Evolutionary conservation across 2,329 filamentous ascomycete species (phyloP), one percentile per base, ranked within the genome.

Genomic region (Claviceps digitariae): DNA sequence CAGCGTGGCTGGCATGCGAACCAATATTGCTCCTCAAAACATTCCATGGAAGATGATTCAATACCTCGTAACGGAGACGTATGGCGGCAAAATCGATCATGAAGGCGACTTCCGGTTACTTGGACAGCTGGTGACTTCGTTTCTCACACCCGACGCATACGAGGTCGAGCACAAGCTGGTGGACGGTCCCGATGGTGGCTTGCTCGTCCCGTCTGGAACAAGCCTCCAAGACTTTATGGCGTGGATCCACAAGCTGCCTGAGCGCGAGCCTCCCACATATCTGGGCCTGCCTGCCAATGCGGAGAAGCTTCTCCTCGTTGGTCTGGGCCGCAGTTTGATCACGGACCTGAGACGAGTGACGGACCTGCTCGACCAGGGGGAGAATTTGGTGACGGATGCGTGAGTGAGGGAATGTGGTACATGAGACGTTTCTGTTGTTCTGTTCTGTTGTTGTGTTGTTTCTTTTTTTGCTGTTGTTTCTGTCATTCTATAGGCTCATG

Each of bases 1-100:
- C 61, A 76, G 76, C 4, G 82, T 88, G 34, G 87, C 91, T 2
- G 82, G 86, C 60, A 89, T 86, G 59, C 84, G 93, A 55, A 91
- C 89, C 56, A 98, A 98, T 67, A 84, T 98, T 60, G 89, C 90
- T 2, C 93, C 93, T 4, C 81, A 86, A 63, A 95, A 94, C 64
- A 87, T 98, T 21, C 94, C 93, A 1, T 98, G 93, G 93, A 86
- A 94, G 54, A 90, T 98, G 81, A 84, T 98, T 57, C 84, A 89
- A 56, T 90, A 86, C 52, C 79, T 98, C 17, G 79, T 98, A 54
- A 87, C 86, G 1, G 91, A 97, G 71, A 97, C 90, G 57, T 98
- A 98, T 65, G 93, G 93, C 58, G 93, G 93, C 68, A 98, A 98
- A 74, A 90, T 98, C 61, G 93, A 98, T 65, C 82, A 96, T 64